These are phyloP conservation scores for Houttuynia cordata DNA, from an alignment of 164 flowering plant species.

Conservation along the genomic window DNA sequence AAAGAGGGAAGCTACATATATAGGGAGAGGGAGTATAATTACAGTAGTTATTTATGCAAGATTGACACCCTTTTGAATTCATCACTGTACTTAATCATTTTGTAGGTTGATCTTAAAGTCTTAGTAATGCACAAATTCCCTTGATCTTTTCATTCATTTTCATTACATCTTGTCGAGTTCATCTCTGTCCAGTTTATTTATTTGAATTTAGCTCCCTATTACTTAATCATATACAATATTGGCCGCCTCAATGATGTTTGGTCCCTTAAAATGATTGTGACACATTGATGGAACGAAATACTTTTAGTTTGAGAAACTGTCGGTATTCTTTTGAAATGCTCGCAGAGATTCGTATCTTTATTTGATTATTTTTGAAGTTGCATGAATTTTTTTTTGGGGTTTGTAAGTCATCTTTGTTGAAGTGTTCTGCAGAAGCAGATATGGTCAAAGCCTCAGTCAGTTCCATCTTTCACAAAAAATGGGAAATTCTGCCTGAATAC, in stretches of 20 bases:
- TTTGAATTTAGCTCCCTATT: too few species aligned
- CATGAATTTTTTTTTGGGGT: not conserved
- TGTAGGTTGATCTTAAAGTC: not conserved
- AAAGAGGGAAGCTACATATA: too few species aligned
- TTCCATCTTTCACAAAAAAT: conserved; percentile 15
- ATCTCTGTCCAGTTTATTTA: too few species aligned
- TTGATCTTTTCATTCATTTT: not conserved
- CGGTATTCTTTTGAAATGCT: too few species aligned
- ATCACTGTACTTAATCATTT: not conserved
- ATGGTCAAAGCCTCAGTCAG: conserved; percentile 14
- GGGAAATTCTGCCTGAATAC: conserved; percentile 17
- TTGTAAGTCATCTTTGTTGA: not conserved
- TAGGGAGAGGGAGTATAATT: too few species aligned
- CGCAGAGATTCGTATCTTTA: too few species aligned
- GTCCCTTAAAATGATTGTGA: not conserved
- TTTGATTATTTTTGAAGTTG: too few species aligned
- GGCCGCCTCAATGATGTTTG: not conserved
- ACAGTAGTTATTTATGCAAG: too few species aligned
- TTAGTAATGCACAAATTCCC: too few species aligned
- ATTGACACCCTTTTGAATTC: not conserved
- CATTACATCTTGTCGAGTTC: too few species aligned
- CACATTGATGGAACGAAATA: not conserved
- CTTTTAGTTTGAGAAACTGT: not conserved
- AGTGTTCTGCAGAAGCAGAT: conserved; percentile 26
- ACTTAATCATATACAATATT: too few species aligned